Evolutionary conservation across 306 rosid species (phyloP), one percentile per base, ranked within the genome.

Genomic region (Aeschynomene evenia): DNA sequence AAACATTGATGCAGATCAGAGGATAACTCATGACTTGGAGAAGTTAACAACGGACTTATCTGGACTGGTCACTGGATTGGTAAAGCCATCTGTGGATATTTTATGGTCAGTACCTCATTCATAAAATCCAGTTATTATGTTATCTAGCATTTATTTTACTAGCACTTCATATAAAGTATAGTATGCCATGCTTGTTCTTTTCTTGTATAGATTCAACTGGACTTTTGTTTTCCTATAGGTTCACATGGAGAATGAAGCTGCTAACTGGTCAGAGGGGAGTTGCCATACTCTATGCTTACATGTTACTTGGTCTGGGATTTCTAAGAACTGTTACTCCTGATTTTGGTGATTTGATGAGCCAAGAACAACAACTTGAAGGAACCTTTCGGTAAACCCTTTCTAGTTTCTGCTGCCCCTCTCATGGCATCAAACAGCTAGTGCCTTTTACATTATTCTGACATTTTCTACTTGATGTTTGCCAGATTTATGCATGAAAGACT

Each of bases 161-260:
- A 9, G 58, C 24, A 11, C 74, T 53, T 42, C 57, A 40, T n/a
- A 64, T 63, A 50, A 61, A 61, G n/a, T n/a, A n/a, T n/a, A 62
- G 71, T 74, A 57, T 45, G 12, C 51, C 29, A 45, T 60, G 16
- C 63, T 28, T 33, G 37, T 73, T 31, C 33, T 40, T 28, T n/a
- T 19, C 67, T 56, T 68, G 19, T 45, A 46, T 54, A 68, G 40
- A 20, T 64, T 66, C 54, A 53, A 37, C 48, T 10, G 52, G 53
- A 52, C 57, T 65, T 66, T 49, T 67, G 26, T 19, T 43, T 34
- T 72, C 81, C 61, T 61, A 20, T 79, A 94, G 99, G 99, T 94
- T 94, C 83, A 94, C 99, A n/a, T 94, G 97, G 99, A 94, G 99
- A 83, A 94, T 94, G 99, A 91, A 91, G 92, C 82, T 94, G 46